These are phyloP conservation scores for Parasarocladium wereldwijsianum DNA, from an alignment of 2,329 filamentous ascomycete species.

Conservation along the genomic window DNA sequence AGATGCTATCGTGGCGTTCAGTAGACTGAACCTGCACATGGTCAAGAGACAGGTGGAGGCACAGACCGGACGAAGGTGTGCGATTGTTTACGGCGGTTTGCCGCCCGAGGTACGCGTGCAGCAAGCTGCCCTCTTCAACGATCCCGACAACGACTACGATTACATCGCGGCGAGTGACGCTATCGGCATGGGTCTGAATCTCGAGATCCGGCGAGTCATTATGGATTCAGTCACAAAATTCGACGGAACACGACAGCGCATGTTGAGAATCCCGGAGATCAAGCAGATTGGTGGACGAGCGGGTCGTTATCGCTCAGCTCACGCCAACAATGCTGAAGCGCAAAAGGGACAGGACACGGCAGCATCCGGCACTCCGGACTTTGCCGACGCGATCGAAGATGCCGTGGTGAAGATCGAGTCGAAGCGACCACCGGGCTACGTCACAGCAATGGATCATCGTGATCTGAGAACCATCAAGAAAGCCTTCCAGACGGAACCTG, in stretches of 20 bases:
- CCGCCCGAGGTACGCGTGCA: constrained; percentile 86
- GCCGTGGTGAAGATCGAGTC: no score
- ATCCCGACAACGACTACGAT: constrained; percentile 90
- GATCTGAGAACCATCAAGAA: constrained; percentile 50
- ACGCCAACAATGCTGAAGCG: constrained; percentile 35
- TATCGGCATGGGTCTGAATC: constrained; percentile 92
- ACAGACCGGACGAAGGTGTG: constrained; percentile 63
- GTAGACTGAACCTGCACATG: constrained; percentile 64
- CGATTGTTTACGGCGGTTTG: constrained; percentile 82
- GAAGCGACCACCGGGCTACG: constrained; percentile 39
- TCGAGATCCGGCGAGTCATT: constrained; percentile 81
- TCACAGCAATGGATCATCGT: constrained; percentile 60
- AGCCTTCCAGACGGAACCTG: constrained; percentile 49
- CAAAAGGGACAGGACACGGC: no score
- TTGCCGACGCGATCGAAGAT: no score
- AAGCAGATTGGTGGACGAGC: constrained; percentile 94
- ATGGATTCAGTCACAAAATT: constrained; percentile 69
- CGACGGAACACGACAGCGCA: constrained; percentile 40
- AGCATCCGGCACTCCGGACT: constrained; percentile 4
- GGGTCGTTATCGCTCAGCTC: constrained; percentile 67
- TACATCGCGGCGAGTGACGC: constrained; percentile 88
- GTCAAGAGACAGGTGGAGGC: constrained; percentile 67
- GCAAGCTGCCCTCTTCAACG: constrained; percentile 87
- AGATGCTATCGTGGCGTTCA: constrained; percentile 82
- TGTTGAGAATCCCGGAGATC: constrained; percentile 59